Base-by-base conservation (phyloP, 2,329 filamentous ascomycete genomes). In the Cladorrhinum sp. region DNA sequence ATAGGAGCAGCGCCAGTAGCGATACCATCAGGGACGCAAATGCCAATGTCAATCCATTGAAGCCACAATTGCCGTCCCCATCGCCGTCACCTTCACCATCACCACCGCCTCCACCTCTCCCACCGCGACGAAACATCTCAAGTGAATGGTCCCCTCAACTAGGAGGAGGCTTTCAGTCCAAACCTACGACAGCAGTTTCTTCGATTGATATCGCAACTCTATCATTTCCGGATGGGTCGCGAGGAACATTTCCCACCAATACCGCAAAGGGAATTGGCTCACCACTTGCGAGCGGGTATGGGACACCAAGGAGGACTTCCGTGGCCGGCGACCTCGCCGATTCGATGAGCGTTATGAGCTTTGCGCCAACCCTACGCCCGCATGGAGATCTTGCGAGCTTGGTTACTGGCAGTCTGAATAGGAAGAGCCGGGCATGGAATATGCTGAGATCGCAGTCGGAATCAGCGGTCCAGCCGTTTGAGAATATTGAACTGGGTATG, bases 151-250 rank as follows among this genome's bases (percentile, higher is more conserved):
- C 64, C 75, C 73, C 38, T 9, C 65, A 68, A 45, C 62, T 65
- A 56, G 67, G 29, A 12, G 23, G 68, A 2, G 68, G 66, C 7
- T 70, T 79, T 58, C 80, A 78, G 64, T 86, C 89, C 1, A 86
- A 85, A 61, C 86, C 93, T 52, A 97, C 93, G 2, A 97, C 92
- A 0, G 92, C 92, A 9, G 71, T 98, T 13, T 93, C 92, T 0
- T 83, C 91, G 16, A 82, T 92, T 63, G 92, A 93, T 66, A 88
- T 93, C 58, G 89, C 91, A 67, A 91, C 89, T 0, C 81, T 93
- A 54, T 86, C 87, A 1, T 88, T 90, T 64, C 86, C 85, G 10
- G 90, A 91, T 71, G 86, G 85, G 59, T 84, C 85, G 20, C 81
- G 85, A 61, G 87, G 89, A 38, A 87, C 84, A 1, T 88, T 89